Evolutionary conservation across 345 rosid species (phyloP).

Genomic region (Lepidium didymum): DNA sequence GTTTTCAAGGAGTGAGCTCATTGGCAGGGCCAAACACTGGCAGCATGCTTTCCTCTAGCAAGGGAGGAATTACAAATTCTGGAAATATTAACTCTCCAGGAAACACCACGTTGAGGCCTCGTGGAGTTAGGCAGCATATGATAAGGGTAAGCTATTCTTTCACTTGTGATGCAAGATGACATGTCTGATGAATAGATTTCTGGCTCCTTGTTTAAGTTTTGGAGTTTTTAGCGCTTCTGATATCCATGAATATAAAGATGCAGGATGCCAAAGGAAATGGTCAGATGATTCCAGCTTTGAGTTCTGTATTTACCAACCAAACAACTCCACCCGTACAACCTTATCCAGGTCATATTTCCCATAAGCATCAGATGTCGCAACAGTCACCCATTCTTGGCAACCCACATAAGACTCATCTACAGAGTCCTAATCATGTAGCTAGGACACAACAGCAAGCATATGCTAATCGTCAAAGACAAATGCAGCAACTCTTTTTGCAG

Average conservation of each 20-base stretch:
- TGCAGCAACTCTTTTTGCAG: conserved; percentile 59
- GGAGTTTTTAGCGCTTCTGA: not conserved
- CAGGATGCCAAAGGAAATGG: conserved; percentile 55
- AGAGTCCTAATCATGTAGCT: conserved; percentile 44
- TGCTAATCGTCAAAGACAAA: conserved; percentile 56
- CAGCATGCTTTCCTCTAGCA: conserved; percentile 49
- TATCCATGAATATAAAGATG: conserved; percentile 52
- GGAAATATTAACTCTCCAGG: conserved; percentile 64
- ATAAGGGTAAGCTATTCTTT: conserved; percentile 47
- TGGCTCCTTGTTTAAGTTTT: not conserved
- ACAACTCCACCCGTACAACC: conserved; percentile 49
- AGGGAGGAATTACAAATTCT: conserved; percentile 54
- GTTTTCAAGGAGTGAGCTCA: conserved; percentile 60
- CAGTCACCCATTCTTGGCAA: conserved; percentile 44
- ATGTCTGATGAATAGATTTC: not conserved
- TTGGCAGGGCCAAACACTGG: conserved; percentile 53
- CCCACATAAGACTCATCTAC: conserved; percentile 59
- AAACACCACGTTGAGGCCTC: conserved; percentile 62
- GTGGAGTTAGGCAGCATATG: conserved; percentile 51
- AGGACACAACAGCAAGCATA: conserved; percentile 61
- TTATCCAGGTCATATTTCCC: conserved; percentile 66
- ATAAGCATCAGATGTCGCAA: conserved; percentile 54
- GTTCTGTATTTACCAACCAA: conserved; percentile 57
- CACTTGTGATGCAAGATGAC: not conserved
- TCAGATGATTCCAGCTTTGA: conserved; percentile 57